phyloP scores from a whole-genome alignment of 805 yeast species.

The Saccharomyces paradoxus region DNA sequence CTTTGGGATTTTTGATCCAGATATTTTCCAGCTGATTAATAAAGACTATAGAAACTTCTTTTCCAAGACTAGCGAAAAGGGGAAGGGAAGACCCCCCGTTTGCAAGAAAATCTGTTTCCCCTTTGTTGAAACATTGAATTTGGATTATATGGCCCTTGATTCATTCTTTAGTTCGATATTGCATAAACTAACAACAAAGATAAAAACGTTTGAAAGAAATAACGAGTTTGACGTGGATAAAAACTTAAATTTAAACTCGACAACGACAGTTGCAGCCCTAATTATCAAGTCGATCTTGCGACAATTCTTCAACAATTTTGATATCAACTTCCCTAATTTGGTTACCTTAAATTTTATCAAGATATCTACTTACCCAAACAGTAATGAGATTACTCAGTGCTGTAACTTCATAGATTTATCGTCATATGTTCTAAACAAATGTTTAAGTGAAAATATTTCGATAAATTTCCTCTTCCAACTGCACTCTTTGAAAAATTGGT shows the following conservation, averaged over 20 bases:
- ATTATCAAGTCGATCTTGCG: slow-evolving; percentile 7
- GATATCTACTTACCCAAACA: neutral
- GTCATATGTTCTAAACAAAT: slow-evolving; percentile 10
- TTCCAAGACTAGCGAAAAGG: slow-evolving; percentile 6
- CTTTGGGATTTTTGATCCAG: slow-evolving; percentile 11
- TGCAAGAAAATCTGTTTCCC: slow-evolving; percentile 13
- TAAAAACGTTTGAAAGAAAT: neutral
- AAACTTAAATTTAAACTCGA: neutral
- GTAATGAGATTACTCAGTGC: slow-evolving; percentile 7
- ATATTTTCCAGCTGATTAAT: slow-evolving; percentile 4
- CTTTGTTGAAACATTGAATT: slow-evolving; percentile 5
- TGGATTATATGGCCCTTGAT: slow-evolving; percentile 18
- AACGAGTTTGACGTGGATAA: neutral
- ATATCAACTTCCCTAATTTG: slow-evolving; percentile 11
- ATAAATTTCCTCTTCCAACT: slow-evolving; percentile 14
- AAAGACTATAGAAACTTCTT: neutral
- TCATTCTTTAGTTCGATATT: slow-evolving; percentile 12
- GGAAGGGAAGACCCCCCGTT: neutral
- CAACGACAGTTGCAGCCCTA: slow-evolving; percentile 2
- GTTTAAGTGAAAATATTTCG: slow-evolving; percentile 6
- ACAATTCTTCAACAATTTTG: slow-evolving; percentile 7
- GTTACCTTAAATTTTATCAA: slow-evolving; percentile 9
- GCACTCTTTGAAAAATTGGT: slow-evolving; percentile 24
- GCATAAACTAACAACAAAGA: neutral
- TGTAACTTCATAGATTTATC: slow-evolving; percentile 20